phyloP scores from a whole-genome alignment of 148 eudicot species.

The Nepenthes gracilis region DNA sequence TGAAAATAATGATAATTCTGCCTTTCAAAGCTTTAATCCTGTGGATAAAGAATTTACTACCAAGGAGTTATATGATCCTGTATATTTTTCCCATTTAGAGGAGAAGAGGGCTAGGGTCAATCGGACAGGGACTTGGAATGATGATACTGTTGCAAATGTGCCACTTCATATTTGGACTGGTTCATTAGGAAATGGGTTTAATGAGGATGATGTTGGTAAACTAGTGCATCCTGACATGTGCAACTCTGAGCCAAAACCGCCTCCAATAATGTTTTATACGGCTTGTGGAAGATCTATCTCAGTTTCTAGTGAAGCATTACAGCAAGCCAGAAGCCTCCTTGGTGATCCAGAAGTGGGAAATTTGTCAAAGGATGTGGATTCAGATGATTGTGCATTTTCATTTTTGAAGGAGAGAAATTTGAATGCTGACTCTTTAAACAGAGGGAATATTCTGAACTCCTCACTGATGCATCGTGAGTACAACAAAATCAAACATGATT shows the following conservation, averaged over 20 bases:
- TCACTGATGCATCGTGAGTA: constrained; percentile 13
- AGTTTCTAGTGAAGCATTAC: constrained; percentile 76
- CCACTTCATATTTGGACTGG: constrained; percentile 15
- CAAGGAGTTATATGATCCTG: constrained; percentile 13
- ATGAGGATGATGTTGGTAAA: constrained; percentile 14
- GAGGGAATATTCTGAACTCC: constrained; percentile 13
- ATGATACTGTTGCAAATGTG: constrained; percentile 13
- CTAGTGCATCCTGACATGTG: constrained; percentile 14
- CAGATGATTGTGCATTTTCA: constrained; percentile 27
- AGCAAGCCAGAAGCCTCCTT: constrained; percentile 83
- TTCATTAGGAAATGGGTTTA: constrained; percentile 13
- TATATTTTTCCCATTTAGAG: constrained; percentile 10
- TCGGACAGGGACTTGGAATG: constrained; percentile 13
- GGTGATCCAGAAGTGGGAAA: constrained; percentile 57
- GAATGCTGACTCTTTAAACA: constrained; percentile 14
- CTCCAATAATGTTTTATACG: constrained; percentile 73
- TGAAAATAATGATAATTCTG: constrained; percentile 20
- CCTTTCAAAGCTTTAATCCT: constrained; percentile 23
- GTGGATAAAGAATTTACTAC: constrained; percentile 19
- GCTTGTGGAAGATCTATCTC: constrained; percentile 89
- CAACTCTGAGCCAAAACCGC: constrained; percentile 22
- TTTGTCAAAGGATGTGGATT: constrained; percentile 34
- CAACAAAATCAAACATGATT: constrained; percentile 21
- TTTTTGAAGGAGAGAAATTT: constrained; percentile 15
- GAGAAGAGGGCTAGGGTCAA: constrained; percentile 3